Base-by-base conservation (phyloP, 2,329 filamentous ascomycete genomes). In the Aspergillus fijiensis region DNA sequence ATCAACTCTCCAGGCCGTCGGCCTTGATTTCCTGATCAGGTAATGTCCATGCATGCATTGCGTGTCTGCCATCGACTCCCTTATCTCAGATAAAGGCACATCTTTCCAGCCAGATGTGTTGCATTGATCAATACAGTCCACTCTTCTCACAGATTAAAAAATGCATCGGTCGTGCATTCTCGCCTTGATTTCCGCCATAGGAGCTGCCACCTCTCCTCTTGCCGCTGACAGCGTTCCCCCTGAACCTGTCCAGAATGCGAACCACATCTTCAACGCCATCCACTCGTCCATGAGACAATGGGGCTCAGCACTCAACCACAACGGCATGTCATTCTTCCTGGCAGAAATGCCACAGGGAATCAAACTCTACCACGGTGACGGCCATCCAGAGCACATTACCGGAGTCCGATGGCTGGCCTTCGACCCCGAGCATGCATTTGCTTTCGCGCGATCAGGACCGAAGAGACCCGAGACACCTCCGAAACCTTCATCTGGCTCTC, bases 261-360 rank as follows among this genome's bases (percentile, higher is more conserved):
- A 53, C 35, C 14, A 53, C 35, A 53, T 53, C 21, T 53, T 53
- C 51, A 53, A 53, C 35, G 35, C 51, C 35, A 53, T 53, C 14
- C 51, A 53, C 51, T 21, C 51, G 5, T 53, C 35, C 14, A 53
- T 53, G 51, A 16, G 35, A 53, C 51, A 53, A 45, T 53, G 51
- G 51, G 51, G 51, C 11, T 53, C 51, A 2, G 33, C 51, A 25
- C 23, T 53, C 5, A 31, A 52, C 25, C 51, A 52, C 25, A 52
- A 52, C 25, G 51, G 51, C 3, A 42, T 52, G 51, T 12, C 51
- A 3, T 52, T 52, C 11, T 42, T 52, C 11, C 33, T 52, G 10
- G 51, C 51, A 14, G 33, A 21, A 5, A 35, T 52, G 4, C 21
- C 51, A 35, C 5, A 52, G 31, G 51, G 51, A 12, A 16, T 12